Percentiles rank a stretch among this genome's conserved stretches.
Evolutionary conservation across 305 asterid genomes (phyloP).

Genomic region (Fraxinus albicans): DNA sequence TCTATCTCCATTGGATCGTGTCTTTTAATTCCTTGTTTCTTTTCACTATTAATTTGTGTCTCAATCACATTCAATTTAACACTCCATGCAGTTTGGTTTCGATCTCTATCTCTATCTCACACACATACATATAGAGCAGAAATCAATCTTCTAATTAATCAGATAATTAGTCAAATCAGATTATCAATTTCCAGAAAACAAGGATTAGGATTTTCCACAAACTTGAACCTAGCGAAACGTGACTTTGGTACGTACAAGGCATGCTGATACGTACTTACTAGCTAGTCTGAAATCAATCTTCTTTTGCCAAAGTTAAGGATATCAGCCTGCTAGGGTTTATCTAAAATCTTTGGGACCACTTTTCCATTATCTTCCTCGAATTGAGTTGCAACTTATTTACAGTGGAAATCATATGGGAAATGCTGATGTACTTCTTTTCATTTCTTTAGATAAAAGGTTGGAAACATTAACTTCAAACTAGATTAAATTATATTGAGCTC

Average conservation of each 20-base stretch:
- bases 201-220: conserved; percentile 31
- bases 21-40: neutral
- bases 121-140: neutral
- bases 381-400: neutral
- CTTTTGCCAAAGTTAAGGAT: neutral
- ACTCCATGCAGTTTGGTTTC: neutral
- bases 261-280: conserved; percentile 5
- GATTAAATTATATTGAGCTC: neutral
- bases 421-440: neutral
- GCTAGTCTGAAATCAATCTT: neutral
- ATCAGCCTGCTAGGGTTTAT: conserved; percentile 34
- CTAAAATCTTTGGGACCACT: conserved; percentile 55
- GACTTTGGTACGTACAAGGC: conserved; percentile 15
- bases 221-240: neutral
- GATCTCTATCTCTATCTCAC: too few relatives aligned
- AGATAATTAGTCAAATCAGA: neutral
- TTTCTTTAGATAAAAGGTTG: neutral
- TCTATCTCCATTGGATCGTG: neutral
- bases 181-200: neutral
- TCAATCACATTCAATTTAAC: neutral
- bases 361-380: conserved; percentile 40
- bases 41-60: too few relatives aligned
- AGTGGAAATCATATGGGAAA: neutral
- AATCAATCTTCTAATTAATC: neutral
- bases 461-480: neutral